These are phyloP conservation scores for Cladosporium halotolerans DNA, from an alignment of 2,329 filamentous ascomycete genomes.

Conservation along the genomic window DNA sequence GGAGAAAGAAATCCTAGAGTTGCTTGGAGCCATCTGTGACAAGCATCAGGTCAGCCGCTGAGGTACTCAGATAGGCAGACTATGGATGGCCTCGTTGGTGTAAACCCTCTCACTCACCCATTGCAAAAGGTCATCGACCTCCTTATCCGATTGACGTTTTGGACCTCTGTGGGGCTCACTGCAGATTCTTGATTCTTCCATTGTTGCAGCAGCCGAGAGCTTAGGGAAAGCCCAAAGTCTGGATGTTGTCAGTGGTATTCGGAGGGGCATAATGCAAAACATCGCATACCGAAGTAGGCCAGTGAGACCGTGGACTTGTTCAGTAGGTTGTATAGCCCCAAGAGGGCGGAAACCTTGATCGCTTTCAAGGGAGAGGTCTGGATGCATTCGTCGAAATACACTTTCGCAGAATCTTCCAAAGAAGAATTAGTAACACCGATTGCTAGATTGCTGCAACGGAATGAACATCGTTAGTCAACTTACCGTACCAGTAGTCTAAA, in stretches of 20 bases:
- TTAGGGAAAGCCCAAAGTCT: no score
- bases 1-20: background rate
- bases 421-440: background rate
- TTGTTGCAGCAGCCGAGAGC: no score
- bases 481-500: slow-evolving; percentile 3
- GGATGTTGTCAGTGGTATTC: no score
- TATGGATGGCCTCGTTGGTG: background rate
- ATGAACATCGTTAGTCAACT: background rate
- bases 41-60: background rate
- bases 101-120: background rate
- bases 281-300: background rate
- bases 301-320: background rate
- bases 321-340: background rate
- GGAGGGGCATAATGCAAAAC: no score
- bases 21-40: slow-evolving; percentile 6
- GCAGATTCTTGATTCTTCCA: no score
- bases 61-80: no score
- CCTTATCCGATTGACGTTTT: background rate
- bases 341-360: background rate
- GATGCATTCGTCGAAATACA: background rate
- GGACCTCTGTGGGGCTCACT: no score
- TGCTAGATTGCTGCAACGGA: background rate
- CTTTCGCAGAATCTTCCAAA: background rate
- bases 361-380: background rate
- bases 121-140: background rate